Evolutionary conservation across 2,329 filamentous ascomycete genomes (phyloP), one percentile per base, ranked within the genome.

Genomic region (Passalora sequoiae): DNA sequence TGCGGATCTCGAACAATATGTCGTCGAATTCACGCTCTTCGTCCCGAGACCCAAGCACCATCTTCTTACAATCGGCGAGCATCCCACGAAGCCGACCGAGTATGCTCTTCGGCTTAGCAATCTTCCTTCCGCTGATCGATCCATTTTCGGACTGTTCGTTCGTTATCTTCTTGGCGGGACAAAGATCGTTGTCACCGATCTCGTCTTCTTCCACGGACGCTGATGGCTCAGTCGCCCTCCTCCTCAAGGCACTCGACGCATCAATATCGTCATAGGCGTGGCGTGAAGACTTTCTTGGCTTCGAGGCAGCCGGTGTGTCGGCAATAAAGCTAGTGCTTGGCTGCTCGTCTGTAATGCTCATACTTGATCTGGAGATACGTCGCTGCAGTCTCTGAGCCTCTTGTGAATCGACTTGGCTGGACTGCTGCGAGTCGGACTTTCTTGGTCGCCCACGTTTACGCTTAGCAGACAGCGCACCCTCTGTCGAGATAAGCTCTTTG

Each of bases 1-100:
- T 74, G 63, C 85, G 83, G 52, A 91, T 78, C 62, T 91, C 84
- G 69, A 89, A 86, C 60, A 92, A 73, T 56, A 87, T 69, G 60
- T 89, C 83, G 59, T 92, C 86, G 53, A 92, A 74, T 60, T 83
- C 74, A 46, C 81, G 75, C 40, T 88, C 77, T 38, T 88, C 77
- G 48, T 86, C 80, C 8, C 77, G 71, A 8, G 78, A 73, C 12
- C 79, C 79, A 30, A 94, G 66, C 12, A 76, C 70, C 16, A 80
- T 71, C 20, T 67, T 68, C 41, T 74, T 76, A 45, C 89, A 70
- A 50, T 80, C 74, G 15, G 72, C 70, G 17, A 92, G 64, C 0
- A 84, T 70, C 15, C 67, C 69, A 49, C 67, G 72, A 31, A 84
- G 71, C 27, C 73, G 69, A 46, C 63, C 64, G 48, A 81, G 69